Evolutionary conservation across 129 eudicot genomes (phyloP).

Genomic region (Rutidosis leptorrhynchoides): DNA sequence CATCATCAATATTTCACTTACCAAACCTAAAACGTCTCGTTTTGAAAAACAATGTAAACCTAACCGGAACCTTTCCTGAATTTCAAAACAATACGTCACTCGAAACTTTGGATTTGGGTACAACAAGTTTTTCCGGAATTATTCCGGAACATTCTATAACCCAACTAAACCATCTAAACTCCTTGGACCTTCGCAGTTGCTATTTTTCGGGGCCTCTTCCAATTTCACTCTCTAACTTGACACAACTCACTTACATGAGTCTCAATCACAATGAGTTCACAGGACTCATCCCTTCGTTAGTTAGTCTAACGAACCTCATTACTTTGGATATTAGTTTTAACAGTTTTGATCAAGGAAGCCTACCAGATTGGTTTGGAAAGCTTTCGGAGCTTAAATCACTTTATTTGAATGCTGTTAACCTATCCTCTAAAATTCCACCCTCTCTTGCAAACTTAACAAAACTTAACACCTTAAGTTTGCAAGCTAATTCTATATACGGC

Average conservation of each 20-base stretch:
- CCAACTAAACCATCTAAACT: constrained; percentile 9
- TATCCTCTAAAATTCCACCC: too few relatives aligned
- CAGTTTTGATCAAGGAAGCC: background rate
- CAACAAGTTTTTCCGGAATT: constrained; percentile 28
- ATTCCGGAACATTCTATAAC: constrained; percentile 34
- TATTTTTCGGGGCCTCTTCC: constrained; percentile 17
- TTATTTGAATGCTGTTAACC: too few relatives aligned
- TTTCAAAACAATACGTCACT: constrained; percentile 25
- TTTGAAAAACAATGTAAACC: constrained; percentile 12
- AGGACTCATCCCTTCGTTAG: constrained; percentile 17
- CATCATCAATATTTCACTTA: constrained; percentile 18
- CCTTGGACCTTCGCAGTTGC: background rate
- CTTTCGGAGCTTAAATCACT: too few relatives aligned
- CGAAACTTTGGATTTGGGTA: background rate
- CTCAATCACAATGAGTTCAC: background rate
- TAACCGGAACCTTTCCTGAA: constrained; percentile 29
- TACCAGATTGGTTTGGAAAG: constrained; percentile 9
- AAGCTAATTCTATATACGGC: constrained; percentile 4
- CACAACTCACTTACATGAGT: background rate
- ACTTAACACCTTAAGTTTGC: too few relatives aligned
- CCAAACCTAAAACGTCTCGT: constrained; percentile 20
- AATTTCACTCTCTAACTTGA: constrained; percentile 20
- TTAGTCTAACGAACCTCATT: constrained; percentile 2
- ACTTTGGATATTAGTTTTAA: background rate
- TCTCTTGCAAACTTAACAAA: too few relatives aligned